These are phyloP conservation scores for Clonostachys rosea DNA, from an alignment of 2,329 filamentous ascomycete genomes.

Conservation along the genomic window DNA sequence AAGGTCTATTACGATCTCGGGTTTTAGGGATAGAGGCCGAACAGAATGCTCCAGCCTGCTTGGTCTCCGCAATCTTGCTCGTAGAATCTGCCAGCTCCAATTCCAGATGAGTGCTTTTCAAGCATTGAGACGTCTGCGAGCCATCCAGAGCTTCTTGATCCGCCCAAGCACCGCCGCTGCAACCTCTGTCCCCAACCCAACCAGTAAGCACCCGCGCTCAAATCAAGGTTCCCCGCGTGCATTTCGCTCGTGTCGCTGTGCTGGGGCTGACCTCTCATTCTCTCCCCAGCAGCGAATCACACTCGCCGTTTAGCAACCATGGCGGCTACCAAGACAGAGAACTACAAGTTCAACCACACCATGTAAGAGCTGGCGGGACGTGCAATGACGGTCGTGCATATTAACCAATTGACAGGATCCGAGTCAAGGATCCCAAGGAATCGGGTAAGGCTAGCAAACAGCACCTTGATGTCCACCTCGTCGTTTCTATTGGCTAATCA, in stretches of 20 bases:
- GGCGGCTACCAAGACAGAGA: conserved; percentile 64
- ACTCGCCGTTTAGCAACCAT: conserved; percentile 26
- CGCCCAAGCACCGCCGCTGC: not conserved
- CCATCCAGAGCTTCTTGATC: conserved; percentile 1
- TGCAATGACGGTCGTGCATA: not conserved
- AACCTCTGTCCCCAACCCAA: not conserved
- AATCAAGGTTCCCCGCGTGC: not conserved
- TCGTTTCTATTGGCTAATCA: not conserved
- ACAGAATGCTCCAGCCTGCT: no score
- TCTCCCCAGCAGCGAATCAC: not conserved
- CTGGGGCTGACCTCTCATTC: no score
- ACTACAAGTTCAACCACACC: conserved; percentile 84
- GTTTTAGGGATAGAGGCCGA: no score
- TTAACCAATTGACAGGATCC: conserved; percentile 55
- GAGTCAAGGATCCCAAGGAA: conserved; percentile 88
- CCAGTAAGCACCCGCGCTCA: not conserved
- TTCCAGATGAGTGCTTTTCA: not conserved
- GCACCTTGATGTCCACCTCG: conserved; percentile 10
- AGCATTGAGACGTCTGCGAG: not conserved
- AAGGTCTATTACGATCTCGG: not conserved
- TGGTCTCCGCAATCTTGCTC: no score
- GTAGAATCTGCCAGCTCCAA: no score
- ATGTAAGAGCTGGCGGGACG: conserved; percentile 53
- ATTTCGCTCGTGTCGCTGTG: not conserved
- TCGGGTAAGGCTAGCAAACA: conserved; percentile 45